Evolutionary conservation across 2,329 filamentous ascomycete species (phyloP).

Genomic region (Lachnellula hyalina): DNA sequence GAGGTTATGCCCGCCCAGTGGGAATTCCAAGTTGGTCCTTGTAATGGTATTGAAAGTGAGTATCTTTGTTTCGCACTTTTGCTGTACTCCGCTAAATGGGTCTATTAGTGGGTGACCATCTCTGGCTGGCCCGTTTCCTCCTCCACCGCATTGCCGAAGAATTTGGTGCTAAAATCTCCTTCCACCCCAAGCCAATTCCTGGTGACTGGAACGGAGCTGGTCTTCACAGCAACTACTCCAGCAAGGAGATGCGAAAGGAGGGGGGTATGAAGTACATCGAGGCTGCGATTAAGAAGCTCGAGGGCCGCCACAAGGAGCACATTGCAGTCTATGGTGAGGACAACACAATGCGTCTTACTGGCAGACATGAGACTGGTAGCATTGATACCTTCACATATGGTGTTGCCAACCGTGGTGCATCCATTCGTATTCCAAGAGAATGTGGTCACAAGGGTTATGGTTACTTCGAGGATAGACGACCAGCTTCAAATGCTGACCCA

Average conservation of each 20-base stretch:
- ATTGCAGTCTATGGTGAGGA: conserved; percentile 94
- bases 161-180: conserved; percentile 91
- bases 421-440: conserved; percentile 85
- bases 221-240: conserved; percentile 91
- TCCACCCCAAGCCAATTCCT: conserved; percentile 91
- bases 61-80: conserved; percentile 5
- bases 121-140: conserved; percentile 89
- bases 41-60: conserved; percentile 75
- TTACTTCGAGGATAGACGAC: conserved; percentile 85
- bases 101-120: conserved; percentile 77
- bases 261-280: conserved; percentile 97
- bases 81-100: conserved; percentile 20
- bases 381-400: conserved; percentile 94
- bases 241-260: conserved; percentile 79
- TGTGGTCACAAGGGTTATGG: conserved; percentile 83
- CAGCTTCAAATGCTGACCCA: conserved; percentile 81
- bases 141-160: conserved; percentile 91
- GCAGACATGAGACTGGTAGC: conserved; percentile 85
- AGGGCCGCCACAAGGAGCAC: conserved; percentile 72
- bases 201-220: conserved; percentile 97
- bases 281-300: conserved; percentile 75
- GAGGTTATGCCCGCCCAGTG: conserved; percentile 98
- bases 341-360: conserved; percentile 91
- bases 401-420: conserved; percentile 89
- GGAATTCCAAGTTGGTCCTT: conserved; percentile 97